Evolutionary conservation across 192 early-diverging fungal genomes (phyloP).

Genomic region (Coemansia sp.): DNA sequence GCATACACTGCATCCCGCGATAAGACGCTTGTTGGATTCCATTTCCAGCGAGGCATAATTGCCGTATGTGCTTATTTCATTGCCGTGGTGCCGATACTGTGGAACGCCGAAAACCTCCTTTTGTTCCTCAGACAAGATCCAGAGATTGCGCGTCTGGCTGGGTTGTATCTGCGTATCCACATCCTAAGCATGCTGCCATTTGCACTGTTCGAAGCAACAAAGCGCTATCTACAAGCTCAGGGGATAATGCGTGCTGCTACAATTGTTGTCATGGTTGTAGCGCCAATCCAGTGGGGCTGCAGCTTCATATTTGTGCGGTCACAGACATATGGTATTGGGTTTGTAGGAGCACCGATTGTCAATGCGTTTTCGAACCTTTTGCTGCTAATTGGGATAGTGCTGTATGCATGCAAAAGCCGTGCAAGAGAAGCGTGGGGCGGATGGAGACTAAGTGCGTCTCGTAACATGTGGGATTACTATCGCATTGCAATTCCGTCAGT

Average conservation of each 20-base stretch:
- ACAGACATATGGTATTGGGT: conserved; percentile 63
- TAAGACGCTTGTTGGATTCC: conserved; percentile 11
- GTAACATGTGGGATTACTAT: conserved; percentile 61
- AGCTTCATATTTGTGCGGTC: conserved; percentile 78
- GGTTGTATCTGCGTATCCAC: conserved; percentile 63
- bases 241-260: conserved; percentile 80
- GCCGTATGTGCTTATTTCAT: conserved; percentile 24
- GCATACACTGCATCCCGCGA: conserved; percentile 10
- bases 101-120: conserved; percentile 68
- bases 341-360: conserved; percentile 78
- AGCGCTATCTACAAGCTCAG: conserved; percentile 82
- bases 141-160: conserved; percentile 61
- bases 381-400: conserved; percentile 61
- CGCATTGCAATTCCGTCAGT: conserved; percentile 76
- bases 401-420: conserved; percentile 63
- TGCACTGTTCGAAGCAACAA: conserved; percentile 75
- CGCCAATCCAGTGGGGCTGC: conserved; percentile 69
- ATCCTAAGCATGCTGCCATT: conserved; percentile 71
- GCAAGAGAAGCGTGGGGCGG: conserved; percentile 83
- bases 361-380: conserved; percentile 68
- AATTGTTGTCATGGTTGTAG: conserved; percentile 63
- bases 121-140: conserved; percentile 71
- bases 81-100: conserved; percentile 67
- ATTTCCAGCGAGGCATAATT: conserved; percentile 9
- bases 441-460: conserved; percentile 67